phyloP scores from a whole-genome alignment of 1,284 basidiomycete species.

The Sporisorium exsertum region DNA sequence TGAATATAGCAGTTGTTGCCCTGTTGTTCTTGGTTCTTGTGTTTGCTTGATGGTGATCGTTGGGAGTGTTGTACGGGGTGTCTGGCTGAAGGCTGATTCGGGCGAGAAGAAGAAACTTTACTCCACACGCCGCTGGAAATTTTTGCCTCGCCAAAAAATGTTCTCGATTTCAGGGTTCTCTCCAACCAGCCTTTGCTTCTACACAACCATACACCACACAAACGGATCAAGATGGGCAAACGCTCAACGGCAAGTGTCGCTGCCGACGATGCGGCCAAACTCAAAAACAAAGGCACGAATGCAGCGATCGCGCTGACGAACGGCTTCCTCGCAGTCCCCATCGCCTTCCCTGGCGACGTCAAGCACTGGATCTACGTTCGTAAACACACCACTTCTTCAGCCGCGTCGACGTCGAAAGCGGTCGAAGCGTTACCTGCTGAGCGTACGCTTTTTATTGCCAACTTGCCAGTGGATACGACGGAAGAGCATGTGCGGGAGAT shows the following conservation, averaged over 20 bases:
- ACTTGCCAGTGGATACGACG: conserved; percentile 62
- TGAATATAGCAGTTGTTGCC: neutral
- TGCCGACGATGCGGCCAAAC: neutral
- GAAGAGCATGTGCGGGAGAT: conserved; percentile 52
- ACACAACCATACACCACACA: neutral
- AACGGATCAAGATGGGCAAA: conserved; percentile 13
- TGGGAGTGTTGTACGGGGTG: neutral
- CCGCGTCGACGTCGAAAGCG: conserved; percentile 11
- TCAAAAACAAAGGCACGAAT: neutral
- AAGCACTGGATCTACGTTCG: conserved; percentile 45
- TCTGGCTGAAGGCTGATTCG: neutral
- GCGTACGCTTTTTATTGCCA: conserved; percentile 65
- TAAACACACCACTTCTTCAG: conserved; percentile 12
- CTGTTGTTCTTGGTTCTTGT: neutral
- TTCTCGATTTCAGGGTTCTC: conserved; percentile 1
- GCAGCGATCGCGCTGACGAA: conserved; percentile 16
- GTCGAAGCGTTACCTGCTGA: conserved; percentile 32
- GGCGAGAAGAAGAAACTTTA: neutral
- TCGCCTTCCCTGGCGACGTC: conserved; percentile 8
- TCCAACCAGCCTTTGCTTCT: neutral
- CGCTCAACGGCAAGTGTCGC: neutral
- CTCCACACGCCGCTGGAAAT: conserved; percentile 3
- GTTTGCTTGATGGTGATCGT: neutral
- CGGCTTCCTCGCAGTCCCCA: conserved; percentile 39
- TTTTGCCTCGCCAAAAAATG: neutral